Evolutionary conservation across 1,284 basidiomycete species (phyloP), one percentile per base, ranked within the genome.

Genomic region (Wolfiporia cocos): DNA sequence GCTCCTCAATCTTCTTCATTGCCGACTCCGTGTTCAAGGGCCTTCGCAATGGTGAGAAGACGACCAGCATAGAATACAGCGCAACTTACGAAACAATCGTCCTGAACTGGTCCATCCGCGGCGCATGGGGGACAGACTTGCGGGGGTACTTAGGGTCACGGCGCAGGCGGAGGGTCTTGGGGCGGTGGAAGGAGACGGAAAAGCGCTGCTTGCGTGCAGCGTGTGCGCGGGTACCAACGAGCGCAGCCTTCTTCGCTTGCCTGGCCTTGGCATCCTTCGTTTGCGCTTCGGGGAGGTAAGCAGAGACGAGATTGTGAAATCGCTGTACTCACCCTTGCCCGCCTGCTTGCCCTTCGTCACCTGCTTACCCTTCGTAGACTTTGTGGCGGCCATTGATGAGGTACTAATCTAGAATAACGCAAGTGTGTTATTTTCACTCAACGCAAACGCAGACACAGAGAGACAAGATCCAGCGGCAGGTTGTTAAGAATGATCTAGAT

Each of bases 1-100:
- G 86, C 71, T 98, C 95, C 78, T 99, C 95, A 54, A 99, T 98
- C 84, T 99, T 97, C 79, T 92, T 92, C 88, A 91, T 92, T 47
- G 88, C 89, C 11, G 80, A 83, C 64, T 92, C 86, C 3, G 86
- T 89, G 75, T 86, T 89, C 62, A 89, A 61, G 18, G 86, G 86
- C 43, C 81, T 85, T 40, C 2, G 6, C 19, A 5, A 34, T 40
- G 36, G 15, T 20, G n/a, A 15, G 11, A 1, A 20, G 9, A 15
- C 29, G 17, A 33, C 18, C 32, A 17, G 7, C 2, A n/a, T 5
- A 34, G 34, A 28, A n/a, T n/a, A n/a, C n/a, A n/a, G n/a, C n/a
- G 17, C 19, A 3, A 72, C 81, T 64, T 64, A 86, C 81, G 82
- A 88, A 49, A 94, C 81, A 63, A 98, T 92, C 40, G 90, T 94